Base-by-base conservation (phyloP, 345 rosid genomes). In the Clarkia xantiana region DNA sequence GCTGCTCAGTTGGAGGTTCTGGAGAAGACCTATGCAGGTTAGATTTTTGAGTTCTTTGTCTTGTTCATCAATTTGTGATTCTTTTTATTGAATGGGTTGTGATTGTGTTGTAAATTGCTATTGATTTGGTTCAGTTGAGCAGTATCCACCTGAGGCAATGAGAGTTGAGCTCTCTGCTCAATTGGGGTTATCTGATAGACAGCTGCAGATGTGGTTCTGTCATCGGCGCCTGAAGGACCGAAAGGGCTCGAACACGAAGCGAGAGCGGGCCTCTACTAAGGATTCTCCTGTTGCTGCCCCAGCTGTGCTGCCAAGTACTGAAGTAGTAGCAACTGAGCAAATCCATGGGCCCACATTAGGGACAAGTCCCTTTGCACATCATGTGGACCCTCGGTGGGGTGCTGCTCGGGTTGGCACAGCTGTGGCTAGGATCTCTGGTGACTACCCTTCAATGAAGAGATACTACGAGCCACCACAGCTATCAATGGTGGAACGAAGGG, bases 191-290 rank as follows among this genome's bases (percentile, higher is more conserved):
- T 75, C 97, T 12, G 95, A 84, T 55, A 64, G 97, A 58, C 97
- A 89, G 73, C 51, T 89, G 59, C 97, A 82, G 77, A 89, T 89
- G 97, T 89, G 97, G 97, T 89, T 89, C 51, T 89, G 95, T 67
- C 97, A 84, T 71, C 75, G 97, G 54, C 71, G 94, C 7, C 61
- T 89, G 61, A 89, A 89, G 73, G 97, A 89, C 68, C 59, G 86
- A 62, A 89, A 89, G 74, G 60, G 55, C 9, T 22, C 68, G 0
- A 62, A 78, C 3, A 55, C 14, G 2, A 87, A 82, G 71, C 82
- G 77, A 49, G 77, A 54, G 40, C 62, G 8, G 36, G 6, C 36
- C 9, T 10, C 36, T 3, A 29, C 52, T 13, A 82, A 76, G 59
- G 82, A 75, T 20, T 65, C 79, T 1, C 65, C 71, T 2, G 53